Conservation (phyloP, 164 flowering plant genomes). For the Magnolia officinalis region DNA sequence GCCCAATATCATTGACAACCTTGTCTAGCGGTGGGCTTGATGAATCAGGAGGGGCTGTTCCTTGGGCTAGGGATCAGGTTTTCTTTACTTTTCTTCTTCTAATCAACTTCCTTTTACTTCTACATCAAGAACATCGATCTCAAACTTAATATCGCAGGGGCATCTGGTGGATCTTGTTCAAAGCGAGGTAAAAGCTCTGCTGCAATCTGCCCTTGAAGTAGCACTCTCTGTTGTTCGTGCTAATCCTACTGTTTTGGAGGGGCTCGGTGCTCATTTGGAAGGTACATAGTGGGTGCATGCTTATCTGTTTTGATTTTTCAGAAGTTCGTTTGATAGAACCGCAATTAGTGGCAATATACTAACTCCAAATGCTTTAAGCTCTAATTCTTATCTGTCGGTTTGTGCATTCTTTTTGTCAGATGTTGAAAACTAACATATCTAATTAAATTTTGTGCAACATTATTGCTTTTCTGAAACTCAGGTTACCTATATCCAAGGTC, state of each 20-base stretch:
- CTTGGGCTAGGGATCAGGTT: conserved; percentile 96
- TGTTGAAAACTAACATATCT: too few relatives aligned
- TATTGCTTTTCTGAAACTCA: too few relatives aligned
- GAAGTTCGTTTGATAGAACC: neutral
- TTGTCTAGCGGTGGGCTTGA: conserved; percentile 90
- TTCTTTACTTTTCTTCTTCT: neutral
- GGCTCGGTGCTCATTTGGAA: conserved; percentile 93
- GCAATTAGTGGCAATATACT: neutral
- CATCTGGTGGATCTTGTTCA: conserved; percentile 94
- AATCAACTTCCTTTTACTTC: neutral
- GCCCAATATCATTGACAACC: conserved; percentile 81
- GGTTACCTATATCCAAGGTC: too few relatives aligned
- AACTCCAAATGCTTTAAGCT: neutral
- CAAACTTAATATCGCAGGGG: conserved; percentile 50
- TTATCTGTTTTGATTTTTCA: neutral
- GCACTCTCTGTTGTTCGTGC: conserved; percentile 90
- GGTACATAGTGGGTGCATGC: conserved; percentile 35
- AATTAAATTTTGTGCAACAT: too few relatives aligned
- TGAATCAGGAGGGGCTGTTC: conserved; percentile 69
- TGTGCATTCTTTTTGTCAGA: too few relatives aligned
- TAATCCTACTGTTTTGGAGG: conserved; percentile 86
- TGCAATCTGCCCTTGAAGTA: conserved; percentile 87
- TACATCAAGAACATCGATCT: conserved; percentile 14
- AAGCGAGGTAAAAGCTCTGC: conserved; percentile 70
- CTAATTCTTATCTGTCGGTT: neutral